Evolutionary conservation across 2,329 filamentous ascomycete species (phyloP), one percentile per base, ranked within the genome.

Genomic region (Aspergillus carbonarius): DNA sequence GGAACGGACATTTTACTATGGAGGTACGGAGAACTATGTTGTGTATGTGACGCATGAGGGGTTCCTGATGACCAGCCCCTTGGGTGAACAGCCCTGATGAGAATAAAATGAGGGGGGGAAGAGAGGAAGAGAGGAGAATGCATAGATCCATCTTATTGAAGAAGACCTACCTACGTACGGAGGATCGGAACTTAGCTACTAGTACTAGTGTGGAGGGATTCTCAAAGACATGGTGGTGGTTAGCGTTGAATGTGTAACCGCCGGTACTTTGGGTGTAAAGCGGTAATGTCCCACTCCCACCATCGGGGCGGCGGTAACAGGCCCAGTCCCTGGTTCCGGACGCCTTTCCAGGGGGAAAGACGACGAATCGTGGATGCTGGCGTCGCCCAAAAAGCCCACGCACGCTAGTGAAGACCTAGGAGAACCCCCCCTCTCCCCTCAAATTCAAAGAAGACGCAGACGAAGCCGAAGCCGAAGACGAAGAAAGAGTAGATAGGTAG

Each of bases 261-360:
- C 39, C 39, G 39, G 39, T 40, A 40, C 37, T 17, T 18, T 40
- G 37, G 40, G 27, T 53, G n/a, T 49, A 49, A 35, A 40, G 35
- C 20, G 35, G 20, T 15, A 47, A 23, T 13, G 17, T 15, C 7
- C 30, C 13, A 47, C 15, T 34, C 20, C 48, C 20, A 50, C 12
- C 32, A 27, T 34, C 35, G 20, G 30, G 30, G 30, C 30, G 30
- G 30, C 30, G 30, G 30, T 32, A 32, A 32, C 30, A 32, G 52
- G 35, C 18, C 37, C 51, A 40, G 23, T 59, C 56, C 42, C 60
- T 62, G 56, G 59, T 62, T 61, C 59, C 53, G 60, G 61, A 59
- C 57, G 57, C 58, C 57, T 65, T 64, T 55, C 66, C 63, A 66
- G 44, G 63, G 66, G 66, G 64, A 53, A n/a, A 15, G 50, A 48